Evolutionary conservation across 176 grass and related monocot genomes (phyloP), one percentile per base, ranked within the genome.

Genomic region (Cenchrus fungigraminus): DNA sequence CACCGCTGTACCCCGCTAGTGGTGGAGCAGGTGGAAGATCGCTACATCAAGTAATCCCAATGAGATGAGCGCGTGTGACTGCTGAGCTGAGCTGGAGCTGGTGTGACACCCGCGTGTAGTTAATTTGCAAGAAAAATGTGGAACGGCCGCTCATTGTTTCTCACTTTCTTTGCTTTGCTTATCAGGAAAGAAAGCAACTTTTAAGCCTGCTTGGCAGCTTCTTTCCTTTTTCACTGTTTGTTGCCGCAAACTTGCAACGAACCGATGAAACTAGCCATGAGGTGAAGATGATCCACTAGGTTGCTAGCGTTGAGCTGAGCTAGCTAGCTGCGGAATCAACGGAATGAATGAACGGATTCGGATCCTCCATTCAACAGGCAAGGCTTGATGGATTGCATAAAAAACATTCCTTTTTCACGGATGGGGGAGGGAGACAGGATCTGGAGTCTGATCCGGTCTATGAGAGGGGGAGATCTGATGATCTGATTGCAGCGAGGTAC

Each of bases 111-210:
- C n/a, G 9, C 14, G 12, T 47, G 15, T 37, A 54, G 52, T 31
- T 9, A 46, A 66, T 65, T 65, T 15, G 19, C 47, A 80, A 28
- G 8, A 50, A 52, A 52, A 60, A 64, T 49, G 14, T 61, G 7
- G 28, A 55, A 32, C 8, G 58, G 44, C 67, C 54, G 51, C 65
- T 61, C 17, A 34, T 42, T 83, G 43, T 73, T 71, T 14, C 37
- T 40, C 31, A 40, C 37, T 40, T 40, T 40, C 64, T 71, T 62
- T 58, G 65, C 50, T 70, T 65, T 72, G 65, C 54, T 64, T 73
- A 79, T 20, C 84, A 86, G 68, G 84, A 73, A 79, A 63, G 56
- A 51, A 19, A 52, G 75, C 20, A 29, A 28, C 31, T 64, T 76
- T 22, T 16, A 3, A 62, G 20, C 61, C 65, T 54, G 45, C 9